Conservation (phyloP, 208 protist species). For the Trichomonas gallinae region DNA sequence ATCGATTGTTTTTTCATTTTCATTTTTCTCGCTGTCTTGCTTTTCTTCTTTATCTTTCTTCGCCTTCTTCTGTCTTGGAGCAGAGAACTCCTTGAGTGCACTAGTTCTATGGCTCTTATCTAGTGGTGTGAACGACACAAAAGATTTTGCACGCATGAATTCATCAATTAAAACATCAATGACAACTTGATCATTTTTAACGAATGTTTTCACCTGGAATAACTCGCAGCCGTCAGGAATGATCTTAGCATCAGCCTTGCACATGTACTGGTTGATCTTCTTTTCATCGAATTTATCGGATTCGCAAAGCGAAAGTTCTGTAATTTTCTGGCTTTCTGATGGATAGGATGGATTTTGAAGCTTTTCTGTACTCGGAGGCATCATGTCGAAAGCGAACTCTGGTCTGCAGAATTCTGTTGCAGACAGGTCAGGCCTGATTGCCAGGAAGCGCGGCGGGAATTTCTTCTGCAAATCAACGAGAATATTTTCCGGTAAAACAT, state of each 20-base stretch:
- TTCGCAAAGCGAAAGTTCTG: not conserved
- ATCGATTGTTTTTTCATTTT: not conserved
- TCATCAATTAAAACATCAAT: not conserved
- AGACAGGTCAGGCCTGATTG: not conserved
- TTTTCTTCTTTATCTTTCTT: not conserved
- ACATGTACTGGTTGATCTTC: not conserved
- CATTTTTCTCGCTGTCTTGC: not conserved
- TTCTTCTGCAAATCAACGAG: not conserved
- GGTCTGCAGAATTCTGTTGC: not conserved
- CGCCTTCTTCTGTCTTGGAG: not conserved
- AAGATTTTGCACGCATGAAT: not conserved
- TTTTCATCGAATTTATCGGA: not conserved
- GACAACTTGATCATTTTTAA: not conserved
- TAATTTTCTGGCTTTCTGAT: not conserved
- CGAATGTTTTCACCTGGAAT: not conserved
- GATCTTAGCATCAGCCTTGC: not conserved
- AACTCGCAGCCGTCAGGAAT: not conserved
- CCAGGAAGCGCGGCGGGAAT: not conserved
- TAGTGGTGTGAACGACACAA: not conserved
- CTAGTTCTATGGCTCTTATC: not conserved
- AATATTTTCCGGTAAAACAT: not conserved
- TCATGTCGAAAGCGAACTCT: not conserved
- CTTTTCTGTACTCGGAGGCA: not conserved
- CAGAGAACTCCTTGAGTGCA: not conserved
- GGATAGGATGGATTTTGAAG: not conserved